A percentile compares a stretch with the other conserved stretches of the same genome.
Evolutionary conservation across 2,329 filamentous ascomycete species (phyloP).

Genomic region (Boeremia lycopersici): DNA sequence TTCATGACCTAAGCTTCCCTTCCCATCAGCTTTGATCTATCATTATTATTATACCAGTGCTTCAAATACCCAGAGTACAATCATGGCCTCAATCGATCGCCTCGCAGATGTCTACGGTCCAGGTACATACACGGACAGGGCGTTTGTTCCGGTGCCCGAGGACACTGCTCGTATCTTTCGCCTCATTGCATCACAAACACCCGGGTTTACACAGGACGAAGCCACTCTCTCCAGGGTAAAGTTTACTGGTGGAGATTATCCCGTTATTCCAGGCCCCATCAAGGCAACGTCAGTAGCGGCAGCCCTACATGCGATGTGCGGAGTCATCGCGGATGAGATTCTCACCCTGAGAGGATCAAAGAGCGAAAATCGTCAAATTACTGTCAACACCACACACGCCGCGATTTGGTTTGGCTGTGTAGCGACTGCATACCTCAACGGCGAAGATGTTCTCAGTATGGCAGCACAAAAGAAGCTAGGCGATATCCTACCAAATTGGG

Average conservation of each 20-base stretch:
- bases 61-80: background rate
- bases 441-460: slow-evolving; percentile 31
- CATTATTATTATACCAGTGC: background rate
- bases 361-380: slow-evolving; percentile 35
- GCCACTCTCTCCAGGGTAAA: slow-evolving; percentile 42
- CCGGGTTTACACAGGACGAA: slow-evolving; percentile 49
- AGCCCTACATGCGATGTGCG: slow-evolving; percentile 53
- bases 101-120: slow-evolving; percentile 46
- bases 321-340: slow-evolving; percentile 51
- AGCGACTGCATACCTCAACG: slow-evolving; percentile 48
- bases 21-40: no score
- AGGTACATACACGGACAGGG: slow-evolving; percentile 49
- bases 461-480: slow-evolving; percentile 35
- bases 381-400: slow-evolving; percentile 56
- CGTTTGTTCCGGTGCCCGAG: slow-evolving; percentile 46
- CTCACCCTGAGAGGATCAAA: slow-evolving; percentile 33
- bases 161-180: slow-evolving; percentile 50
- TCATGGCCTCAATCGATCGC: slow-evolving; percentile 12
- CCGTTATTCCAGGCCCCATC: slow-evolving; percentile 53
- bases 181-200: slow-evolving; percentile 46
- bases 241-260: slow-evolving; percentile 49
- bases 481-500: slow-evolving; percentile 46
- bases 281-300: slow-evolving; percentile 52
- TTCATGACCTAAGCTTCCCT: no score
- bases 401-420: slow-evolving; percentile 54